phyloP scores from a whole-genome alignment of 768 basidiomycete species.

The Auricularia cornea region DNA sequence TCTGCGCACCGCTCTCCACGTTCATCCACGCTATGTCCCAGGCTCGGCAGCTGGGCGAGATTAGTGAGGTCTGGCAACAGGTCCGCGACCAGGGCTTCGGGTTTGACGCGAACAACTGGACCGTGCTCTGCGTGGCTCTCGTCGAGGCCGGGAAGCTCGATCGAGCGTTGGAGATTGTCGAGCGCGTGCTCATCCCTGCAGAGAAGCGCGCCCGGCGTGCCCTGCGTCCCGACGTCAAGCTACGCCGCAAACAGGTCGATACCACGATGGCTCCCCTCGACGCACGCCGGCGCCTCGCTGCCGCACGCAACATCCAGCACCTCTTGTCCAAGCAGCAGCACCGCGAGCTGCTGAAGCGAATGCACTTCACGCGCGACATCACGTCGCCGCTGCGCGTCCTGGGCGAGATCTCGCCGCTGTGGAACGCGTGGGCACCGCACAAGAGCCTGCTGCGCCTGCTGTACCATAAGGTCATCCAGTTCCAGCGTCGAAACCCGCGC shows the following conservation, averaged over 20 bases:
- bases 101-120: constrained; percentile 90
- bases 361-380: constrained; percentile 31
- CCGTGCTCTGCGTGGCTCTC: constrained; percentile 67
- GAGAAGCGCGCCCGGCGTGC: constrained; percentile 25
- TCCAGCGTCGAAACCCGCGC: too few species aligned
- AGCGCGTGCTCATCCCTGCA: constrained; percentile 64
- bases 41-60: constrained; percentile 49
- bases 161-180: constrained; percentile 75
- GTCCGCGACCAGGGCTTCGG: constrained; percentile 56
- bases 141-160: constrained; percentile 75
- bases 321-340: background rate
- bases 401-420: constrained; percentile 53
- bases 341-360: background rate
- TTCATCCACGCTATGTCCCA: constrained; percentile 68
- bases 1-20: constrained; percentile 73
- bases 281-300: background rate
- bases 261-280: background rate
- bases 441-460: constrained; percentile 3
- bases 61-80: constrained; percentile 59
- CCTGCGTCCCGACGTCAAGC: constrained; percentile 16
- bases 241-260: constrained; percentile 33
- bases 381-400: constrained; percentile 53
- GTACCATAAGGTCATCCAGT: background rate
- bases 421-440: constrained; percentile 63
- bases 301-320: background rate